Percentiles rank a stretch among this genome's conserved stretches.
These are phyloP conservation scores for Ramaria sp. DNA, from an alignment of 768 basidiomycete genomes.

Conservation along the genomic window DNA sequence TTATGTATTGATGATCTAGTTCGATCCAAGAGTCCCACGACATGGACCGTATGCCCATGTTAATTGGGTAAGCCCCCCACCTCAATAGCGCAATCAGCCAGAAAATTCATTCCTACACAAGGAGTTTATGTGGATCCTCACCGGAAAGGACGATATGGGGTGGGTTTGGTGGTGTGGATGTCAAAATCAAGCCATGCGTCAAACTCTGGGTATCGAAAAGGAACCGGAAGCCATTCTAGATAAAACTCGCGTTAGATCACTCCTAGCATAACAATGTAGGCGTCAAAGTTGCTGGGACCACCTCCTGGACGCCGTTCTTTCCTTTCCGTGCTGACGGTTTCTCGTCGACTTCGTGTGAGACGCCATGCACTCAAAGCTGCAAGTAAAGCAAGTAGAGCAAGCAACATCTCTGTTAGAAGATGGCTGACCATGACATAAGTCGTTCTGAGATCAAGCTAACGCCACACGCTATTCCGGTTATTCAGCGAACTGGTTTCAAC, in stretches of 20 bases:
- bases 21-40: conserved; percentile 66
- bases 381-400: not conserved
- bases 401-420: too few relatives aligned
- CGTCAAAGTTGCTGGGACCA: not conserved
- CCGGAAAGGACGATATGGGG: conserved; percentile 17
- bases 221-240: conserved; percentile 5
- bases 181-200: conserved; percentile 9
- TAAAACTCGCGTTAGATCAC: not conserved
- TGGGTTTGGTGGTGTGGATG: conserved; percentile 9
- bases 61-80: conserved; percentile 17
- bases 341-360: not conserved
- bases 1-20: conserved; percentile 45
- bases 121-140: conserved; percentile 14
- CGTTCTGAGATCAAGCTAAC: too few relatives aligned
- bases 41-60: conserved; percentile 61
- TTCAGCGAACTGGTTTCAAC: too few relatives aligned
- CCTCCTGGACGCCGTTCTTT: not conserved
- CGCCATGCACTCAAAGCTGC: conserved; percentile 4
- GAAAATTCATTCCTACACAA: conserved; percentile 2
- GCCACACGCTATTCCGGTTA: too few relatives aligned
- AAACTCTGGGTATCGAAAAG: not conserved
- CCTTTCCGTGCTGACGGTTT: not conserved
- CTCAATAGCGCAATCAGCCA: not conserved
- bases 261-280: not conserved
- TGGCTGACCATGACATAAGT: too few relatives aligned